Conservation (phyloP, 768 basidiomycete genomes). For the Solioccasus polychromus region DNA sequence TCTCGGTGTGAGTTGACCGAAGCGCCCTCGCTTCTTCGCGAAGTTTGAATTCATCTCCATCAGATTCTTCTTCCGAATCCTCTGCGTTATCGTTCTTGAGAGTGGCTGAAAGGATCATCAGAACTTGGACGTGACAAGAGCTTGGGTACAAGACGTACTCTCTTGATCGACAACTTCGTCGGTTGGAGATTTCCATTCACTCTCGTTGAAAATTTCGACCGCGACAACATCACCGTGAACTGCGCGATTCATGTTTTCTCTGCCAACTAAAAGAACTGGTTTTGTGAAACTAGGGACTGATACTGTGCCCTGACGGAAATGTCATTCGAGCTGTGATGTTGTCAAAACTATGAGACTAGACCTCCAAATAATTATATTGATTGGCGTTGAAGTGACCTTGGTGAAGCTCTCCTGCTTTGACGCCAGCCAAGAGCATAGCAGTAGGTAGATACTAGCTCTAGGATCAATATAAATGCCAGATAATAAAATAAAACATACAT, state of each 20-base stretch:
- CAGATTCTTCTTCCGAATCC: constrained; percentile 61
- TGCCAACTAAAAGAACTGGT: constrained; percentile 79
- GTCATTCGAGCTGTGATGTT: background rate
- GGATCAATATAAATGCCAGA: background rate
- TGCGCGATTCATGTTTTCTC: constrained; percentile 94
- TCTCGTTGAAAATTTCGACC: constrained; percentile 81
- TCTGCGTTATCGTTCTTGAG: constrained; percentile 87
- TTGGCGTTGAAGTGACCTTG: constrained; percentile 96
- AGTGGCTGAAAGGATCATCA: constrained; percentile 47
- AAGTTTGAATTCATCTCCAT: constrained; percentile 35
- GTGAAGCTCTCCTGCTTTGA: constrained; percentile 80
- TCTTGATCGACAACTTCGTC: constrained; percentile 96
- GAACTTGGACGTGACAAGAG: background rate
- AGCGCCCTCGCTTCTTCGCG: constrained; percentile 43
- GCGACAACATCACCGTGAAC: constrained; percentile 93
- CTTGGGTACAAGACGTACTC: constrained; percentile 40
- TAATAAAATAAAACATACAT: constrained; percentile 44
- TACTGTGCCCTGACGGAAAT: constrained; percentile 65
- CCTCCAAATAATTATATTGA: constrained; percentile 94
- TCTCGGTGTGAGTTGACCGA: constrained; percentile 25
- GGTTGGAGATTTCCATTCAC: constrained; percentile 88
- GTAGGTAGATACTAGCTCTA: constrained; percentile 69
- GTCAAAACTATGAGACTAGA: constrained; percentile 15
- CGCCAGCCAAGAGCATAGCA: constrained; percentile 69
- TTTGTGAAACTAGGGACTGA: constrained; percentile 69